Evolutionary conservation across 257 asterid genomes (phyloP).

Genomic region (Cordia subcordata): DNA sequence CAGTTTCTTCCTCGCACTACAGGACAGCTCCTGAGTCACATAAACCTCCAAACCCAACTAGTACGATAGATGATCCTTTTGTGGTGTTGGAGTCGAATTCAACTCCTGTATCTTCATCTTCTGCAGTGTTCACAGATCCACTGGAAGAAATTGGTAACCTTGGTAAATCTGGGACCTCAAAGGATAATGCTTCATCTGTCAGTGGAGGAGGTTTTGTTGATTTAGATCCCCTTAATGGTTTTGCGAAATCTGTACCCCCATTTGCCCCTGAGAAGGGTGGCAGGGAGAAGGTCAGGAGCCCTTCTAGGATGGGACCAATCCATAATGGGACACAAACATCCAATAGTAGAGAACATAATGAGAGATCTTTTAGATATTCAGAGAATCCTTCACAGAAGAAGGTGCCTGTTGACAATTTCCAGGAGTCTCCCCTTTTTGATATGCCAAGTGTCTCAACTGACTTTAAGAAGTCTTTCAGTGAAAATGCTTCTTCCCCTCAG

Average conservation of each 20-base stretch:
- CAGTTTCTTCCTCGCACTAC: constrained; percentile 25
- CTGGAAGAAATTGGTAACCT: constrained; percentile 56
- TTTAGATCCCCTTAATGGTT: constrained; percentile 63
- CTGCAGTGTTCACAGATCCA: constrained; percentile 42
- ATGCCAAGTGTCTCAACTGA: constrained; percentile 52
- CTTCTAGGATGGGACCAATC: constrained; percentile 40
- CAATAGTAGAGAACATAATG: constrained; percentile 40
- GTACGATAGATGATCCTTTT: constrained; percentile 69
- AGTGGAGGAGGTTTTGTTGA: constrained; percentile 32
- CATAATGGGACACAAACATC: constrained; percentile 34
- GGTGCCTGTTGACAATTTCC: constrained; percentile 45
- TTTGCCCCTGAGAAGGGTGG: constrained; percentile 15
- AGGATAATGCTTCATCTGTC: constrained; percentile 27
- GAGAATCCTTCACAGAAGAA: constrained; percentile 46
- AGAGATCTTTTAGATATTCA: constrained; percentile 46
- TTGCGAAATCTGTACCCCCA: constrained; percentile 38
- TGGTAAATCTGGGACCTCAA: constrained; percentile 55
- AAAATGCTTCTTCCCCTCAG: constrained; percentile 50
- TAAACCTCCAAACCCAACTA: constrained; percentile 50
- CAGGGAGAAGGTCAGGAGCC: constrained; percentile 48
- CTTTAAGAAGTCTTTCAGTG: constrained; percentile 48
- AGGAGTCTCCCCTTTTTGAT: constrained; percentile 75
- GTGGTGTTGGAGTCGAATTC: constrained; percentile 62
- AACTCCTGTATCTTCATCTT: constrained; percentile 16
- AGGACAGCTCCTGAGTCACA: constrained; percentile 67